phyloP scores from a whole-genome alignment of 2,329 filamentous ascomycete species.

The Ilyonectria sp. region DNA sequence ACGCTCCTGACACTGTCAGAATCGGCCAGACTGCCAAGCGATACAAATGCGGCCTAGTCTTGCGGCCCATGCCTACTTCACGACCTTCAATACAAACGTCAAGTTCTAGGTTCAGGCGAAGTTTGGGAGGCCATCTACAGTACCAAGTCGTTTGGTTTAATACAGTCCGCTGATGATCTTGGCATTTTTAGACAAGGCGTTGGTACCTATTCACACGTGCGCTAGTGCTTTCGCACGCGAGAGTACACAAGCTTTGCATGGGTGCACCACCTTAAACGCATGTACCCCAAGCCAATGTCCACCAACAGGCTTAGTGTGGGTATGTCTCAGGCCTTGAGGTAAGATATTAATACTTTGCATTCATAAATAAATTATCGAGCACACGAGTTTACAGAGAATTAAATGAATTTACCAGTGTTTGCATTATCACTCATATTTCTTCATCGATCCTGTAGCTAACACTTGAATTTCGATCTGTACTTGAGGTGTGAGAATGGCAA shows the following conservation, averaged over 20 bases:
- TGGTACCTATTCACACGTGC: background rate
- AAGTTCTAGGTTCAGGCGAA: slow-evolving; percentile 3
- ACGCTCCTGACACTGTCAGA: slow-evolving; percentile 26
- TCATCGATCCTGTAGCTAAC: background rate
- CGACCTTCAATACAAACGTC: background rate
- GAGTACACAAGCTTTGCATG: background rate
- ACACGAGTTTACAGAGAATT: too few relatives aligned
- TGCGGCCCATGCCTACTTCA: slow-evolving; percentile 1
- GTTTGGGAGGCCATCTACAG: background rate
- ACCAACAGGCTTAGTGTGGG: background rate
- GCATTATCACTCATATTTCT: background rate
- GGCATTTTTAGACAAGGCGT: background rate
- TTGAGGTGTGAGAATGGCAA: background rate
- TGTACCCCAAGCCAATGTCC: background rate
- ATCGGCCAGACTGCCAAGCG: background rate
- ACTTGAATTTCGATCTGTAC: background rate
- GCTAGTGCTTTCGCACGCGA: background rate
- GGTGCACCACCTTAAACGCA: background rate
- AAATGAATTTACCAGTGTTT: too few relatives aligned
- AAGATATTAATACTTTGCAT: too few relatives aligned
- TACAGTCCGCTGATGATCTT: slow-evolving; percentile 8
- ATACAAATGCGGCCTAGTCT: background rate
- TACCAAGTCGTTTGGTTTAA: background rate
- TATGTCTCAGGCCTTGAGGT: too few relatives aligned
- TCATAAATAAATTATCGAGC: too few relatives aligned